A percentile compares a stretch with the other conserved stretches of the same genome.
phyloP scores from a whole-genome alignment of 441 rosid genomes.

The Aquilaria agallochum region DNA sequence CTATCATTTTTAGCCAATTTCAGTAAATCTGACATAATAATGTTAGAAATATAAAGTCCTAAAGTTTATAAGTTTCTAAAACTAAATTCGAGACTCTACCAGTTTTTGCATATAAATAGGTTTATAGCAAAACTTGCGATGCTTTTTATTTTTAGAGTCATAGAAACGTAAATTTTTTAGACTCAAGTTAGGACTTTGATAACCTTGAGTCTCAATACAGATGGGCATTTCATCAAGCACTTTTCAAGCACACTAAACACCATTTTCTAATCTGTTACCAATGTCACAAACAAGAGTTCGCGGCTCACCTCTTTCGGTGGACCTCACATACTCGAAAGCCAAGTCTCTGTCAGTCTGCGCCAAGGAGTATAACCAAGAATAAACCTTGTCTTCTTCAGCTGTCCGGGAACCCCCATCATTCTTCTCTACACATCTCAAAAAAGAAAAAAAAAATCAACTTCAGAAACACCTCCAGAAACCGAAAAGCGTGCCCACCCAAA shows the following conservation, averaged over 20 bases:
- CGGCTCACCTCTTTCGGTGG: constrained; percentile 62
- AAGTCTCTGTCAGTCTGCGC: constrained; percentile 49
- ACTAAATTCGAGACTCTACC: too few species aligned
- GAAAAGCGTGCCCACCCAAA: not conserved
- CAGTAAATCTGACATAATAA: not conserved
- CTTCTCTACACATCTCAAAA: constrained; percentile 31
- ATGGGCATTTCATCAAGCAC: constrained; percentile 20
- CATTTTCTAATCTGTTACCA: not conserved
- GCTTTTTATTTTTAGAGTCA: too few species aligned
- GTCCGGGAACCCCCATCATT: constrained; percentile 51
- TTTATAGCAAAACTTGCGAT: too few species aligned
- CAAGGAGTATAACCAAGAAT: constrained; percentile 57
- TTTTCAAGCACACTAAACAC: not conserved
- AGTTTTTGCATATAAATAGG: too few species aligned
- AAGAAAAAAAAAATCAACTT: constrained; percentile 9
- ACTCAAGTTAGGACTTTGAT: too few species aligned
- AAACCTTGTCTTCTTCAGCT: constrained; percentile 58
- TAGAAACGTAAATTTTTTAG: too few species aligned
- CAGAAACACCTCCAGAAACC: not conserved
- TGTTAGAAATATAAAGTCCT: not conserved
- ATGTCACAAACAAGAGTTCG: not conserved
- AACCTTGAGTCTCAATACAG: too few species aligned
- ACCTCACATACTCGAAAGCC: constrained; percentile 61
- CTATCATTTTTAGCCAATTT: not conserved
- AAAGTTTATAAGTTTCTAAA: too few species aligned